Evolutionary conservation across 345 rosid genomes (phyloP).

Genomic region (Pseudoturritis turrita): DNA sequence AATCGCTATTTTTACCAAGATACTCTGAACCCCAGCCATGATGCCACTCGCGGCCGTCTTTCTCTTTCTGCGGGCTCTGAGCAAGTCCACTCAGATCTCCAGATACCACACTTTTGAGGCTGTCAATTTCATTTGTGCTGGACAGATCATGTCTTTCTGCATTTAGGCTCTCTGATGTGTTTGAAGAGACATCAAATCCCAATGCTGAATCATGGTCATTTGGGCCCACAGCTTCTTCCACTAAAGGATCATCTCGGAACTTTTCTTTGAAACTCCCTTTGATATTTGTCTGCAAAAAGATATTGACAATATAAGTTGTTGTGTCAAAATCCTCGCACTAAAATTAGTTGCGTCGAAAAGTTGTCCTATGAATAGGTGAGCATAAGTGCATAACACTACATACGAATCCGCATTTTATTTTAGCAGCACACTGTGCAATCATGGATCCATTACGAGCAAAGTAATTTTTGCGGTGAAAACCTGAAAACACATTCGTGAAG

Average conservation of each 20-base stretch:
- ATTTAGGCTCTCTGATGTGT: constrained; percentile 71
- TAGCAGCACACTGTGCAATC: background rate
- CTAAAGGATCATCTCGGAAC: constrained; percentile 42
- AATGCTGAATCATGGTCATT: constrained; percentile 54
- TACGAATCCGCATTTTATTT: background rate
- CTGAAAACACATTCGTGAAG: constrained; percentile 11
- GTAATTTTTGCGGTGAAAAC: background rate
- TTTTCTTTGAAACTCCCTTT: constrained; percentile 60
- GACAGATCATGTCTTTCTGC: constrained; percentile 84
- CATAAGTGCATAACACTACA: background rate
- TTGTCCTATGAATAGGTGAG: background rate
- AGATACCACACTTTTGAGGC: constrained; percentile 63
- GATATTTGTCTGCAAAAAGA: constrained; percentile 46
- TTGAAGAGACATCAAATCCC: constrained; percentile 89
- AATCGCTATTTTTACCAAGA: constrained; percentile 58
- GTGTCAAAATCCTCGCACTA: constrained; percentile 2
- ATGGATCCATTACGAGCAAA: background rate
- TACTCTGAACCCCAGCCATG: constrained; percentile 73
- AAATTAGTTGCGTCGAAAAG: background rate
- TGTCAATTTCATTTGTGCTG: constrained; percentile 69
- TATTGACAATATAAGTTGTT: background rate
- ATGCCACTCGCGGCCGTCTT: constrained; percentile 48
- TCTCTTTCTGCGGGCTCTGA: constrained; percentile 55
- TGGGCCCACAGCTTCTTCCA: constrained; percentile 43
- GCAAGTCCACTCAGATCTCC: constrained; percentile 69